phyloP scores from a whole-genome alignment of 2,329 filamentous ascomycete genomes.

The Fusarium sp. region DNA sequence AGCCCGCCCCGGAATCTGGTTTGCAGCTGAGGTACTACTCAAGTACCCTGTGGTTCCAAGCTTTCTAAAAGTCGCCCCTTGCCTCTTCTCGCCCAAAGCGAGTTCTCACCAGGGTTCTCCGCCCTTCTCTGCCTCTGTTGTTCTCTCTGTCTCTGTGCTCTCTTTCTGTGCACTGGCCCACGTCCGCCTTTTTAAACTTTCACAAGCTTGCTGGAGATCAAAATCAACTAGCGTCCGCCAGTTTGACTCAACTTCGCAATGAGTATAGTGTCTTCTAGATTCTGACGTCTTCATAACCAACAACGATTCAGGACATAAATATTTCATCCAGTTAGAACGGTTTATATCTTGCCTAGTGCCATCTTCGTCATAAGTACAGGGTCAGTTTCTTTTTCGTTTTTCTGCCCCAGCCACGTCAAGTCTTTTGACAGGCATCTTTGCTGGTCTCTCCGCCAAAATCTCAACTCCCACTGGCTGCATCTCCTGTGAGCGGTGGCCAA shows the following conservation, averaged over 20 bases:
- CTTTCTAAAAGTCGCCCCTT: slow-evolving; percentile 22
- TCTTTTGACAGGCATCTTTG: slow-evolving; percentile 22
- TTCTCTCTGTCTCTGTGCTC: background rate
- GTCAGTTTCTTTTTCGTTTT: slow-evolving; percentile 25
- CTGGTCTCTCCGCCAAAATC: slow-evolving; percentile 27
- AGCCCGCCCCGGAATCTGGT: slow-evolving; percentile 31
- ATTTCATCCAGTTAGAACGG: slow-evolving; percentile 25
- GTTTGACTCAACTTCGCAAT: background rate
- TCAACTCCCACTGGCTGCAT: slow-evolving; percentile 36
- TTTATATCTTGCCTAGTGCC: slow-evolving; percentile 16
- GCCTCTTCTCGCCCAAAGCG: background rate
- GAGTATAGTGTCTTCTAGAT: slow-evolving; percentile 5
- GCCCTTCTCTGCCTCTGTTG: slow-evolving; percentile 22
- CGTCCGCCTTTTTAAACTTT: slow-evolving; percentile 11
- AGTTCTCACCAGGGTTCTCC: slow-evolving; percentile 27
- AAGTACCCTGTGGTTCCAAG: slow-evolving; percentile 24
- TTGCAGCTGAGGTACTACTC: slow-evolving; percentile 16
- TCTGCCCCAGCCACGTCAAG: slow-evolving; percentile 43
- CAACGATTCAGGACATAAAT: slow-evolving; percentile 32
- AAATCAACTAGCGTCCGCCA: slow-evolving; percentile 15
- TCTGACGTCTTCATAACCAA: slow-evolving; percentile 21
- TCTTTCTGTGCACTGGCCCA: background rate
- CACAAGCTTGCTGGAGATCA: slow-evolving; percentile 17
- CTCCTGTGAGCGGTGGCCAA: slow-evolving; percentile 44
- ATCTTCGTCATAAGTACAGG: slow-evolving; percentile 36